Evolutionary conservation across 345 rosid species (phyloP).

Genomic region (Syzygium jambos): DNA sequence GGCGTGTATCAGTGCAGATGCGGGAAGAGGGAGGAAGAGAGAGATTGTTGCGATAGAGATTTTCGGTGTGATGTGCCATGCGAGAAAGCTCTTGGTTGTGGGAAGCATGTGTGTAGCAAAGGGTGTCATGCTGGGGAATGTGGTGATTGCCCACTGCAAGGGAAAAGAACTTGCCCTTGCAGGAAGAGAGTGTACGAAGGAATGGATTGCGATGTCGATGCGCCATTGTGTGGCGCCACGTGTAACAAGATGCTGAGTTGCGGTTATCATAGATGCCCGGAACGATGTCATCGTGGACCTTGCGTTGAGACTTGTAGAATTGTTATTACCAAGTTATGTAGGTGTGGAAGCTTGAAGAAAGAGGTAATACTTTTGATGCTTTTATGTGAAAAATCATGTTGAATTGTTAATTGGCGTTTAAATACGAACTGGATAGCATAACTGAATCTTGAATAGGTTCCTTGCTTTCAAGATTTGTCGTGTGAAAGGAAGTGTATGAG

Average conservation of each 20-base stretch:
- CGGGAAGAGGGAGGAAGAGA: slow-evolving; percentile 51
- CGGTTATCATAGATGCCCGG: slow-evolving; percentile 71
- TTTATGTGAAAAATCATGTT: neutral
- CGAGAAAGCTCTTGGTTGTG: slow-evolving; percentile 43
- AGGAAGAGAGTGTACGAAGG: slow-evolving; percentile 72
- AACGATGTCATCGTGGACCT: slow-evolving; percentile 73
- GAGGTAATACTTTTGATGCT: slow-evolving; percentile 41
- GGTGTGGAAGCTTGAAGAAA: slow-evolving; percentile 74
- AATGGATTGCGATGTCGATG: slow-evolving; percentile 60
- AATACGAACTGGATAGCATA: neutral
- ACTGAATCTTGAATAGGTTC: slow-evolving; percentile 49
- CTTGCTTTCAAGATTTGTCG: slow-evolving; percentile 88
- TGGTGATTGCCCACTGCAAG: slow-evolving; percentile 73
- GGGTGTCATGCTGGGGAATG: slow-evolving; percentile 79
- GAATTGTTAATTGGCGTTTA: slow-evolving; percentile 2
- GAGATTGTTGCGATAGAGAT: slow-evolving; percentile 63
- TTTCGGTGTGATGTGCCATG: slow-evolving; percentile 70
- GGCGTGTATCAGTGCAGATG: slow-evolving; percentile 53
- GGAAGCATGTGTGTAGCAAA: slow-evolving; percentile 64
- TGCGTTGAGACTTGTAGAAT: slow-evolving; percentile 85
- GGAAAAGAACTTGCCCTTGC: slow-evolving; percentile 87
- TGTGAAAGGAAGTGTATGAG: slow-evolving; percentile 86
- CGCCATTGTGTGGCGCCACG: slow-evolving; percentile 73
- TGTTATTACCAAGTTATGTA: slow-evolving; percentile 59
- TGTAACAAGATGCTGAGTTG: slow-evolving; percentile 73